phyloP scores from a whole-genome alignment of 805 yeast species.

The Sugiyamaella lignohabitans region DNA sequence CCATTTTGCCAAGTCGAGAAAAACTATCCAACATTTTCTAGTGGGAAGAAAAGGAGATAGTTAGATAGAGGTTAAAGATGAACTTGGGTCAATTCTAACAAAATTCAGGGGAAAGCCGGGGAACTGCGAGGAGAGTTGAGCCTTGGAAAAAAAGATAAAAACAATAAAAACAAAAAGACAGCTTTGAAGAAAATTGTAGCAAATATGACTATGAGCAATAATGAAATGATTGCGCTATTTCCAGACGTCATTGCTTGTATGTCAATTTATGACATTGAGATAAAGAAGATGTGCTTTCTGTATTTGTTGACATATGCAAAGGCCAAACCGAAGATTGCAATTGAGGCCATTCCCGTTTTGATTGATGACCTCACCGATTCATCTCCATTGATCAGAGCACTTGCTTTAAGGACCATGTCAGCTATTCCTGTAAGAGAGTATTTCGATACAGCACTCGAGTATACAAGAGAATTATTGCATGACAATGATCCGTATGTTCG shows the following conservation, averaged over 20 bases:
- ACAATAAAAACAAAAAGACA: constrained; percentile 34
- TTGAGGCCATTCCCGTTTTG: constrained; percentile 50
- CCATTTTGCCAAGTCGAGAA: too few relatives aligned
- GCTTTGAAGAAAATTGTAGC: constrained; percentile 71
- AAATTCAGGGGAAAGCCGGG: constrained; percentile 31
- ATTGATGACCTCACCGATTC: constrained; percentile 45
- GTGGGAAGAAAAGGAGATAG: not conserved
- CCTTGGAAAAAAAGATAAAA: constrained; percentile 32
- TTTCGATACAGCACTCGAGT: constrained; percentile 39
- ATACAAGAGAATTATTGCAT: constrained; percentile 33
- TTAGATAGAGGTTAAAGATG: too few relatives aligned
- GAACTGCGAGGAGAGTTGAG: constrained; percentile 33
- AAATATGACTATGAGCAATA: constrained; percentile 75
- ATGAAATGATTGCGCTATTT: constrained; percentile 62
- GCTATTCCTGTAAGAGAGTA: constrained; percentile 52
- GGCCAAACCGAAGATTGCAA: constrained; percentile 49
- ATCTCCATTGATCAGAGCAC: constrained; percentile 46
- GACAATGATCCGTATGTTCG: constrained; percentile 56
- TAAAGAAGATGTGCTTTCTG: constrained; percentile 64
- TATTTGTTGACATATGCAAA: constrained; percentile 57
- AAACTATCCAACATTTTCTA: too few relatives aligned
- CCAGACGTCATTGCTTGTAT: constrained; percentile 56
- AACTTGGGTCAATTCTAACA: not conserved
- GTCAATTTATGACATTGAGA: constrained; percentile 52
- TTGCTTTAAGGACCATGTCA: constrained; percentile 60